phyloP scores from a whole-genome alignment of 306 rosid species.

The Vigna hirtella region DNA sequence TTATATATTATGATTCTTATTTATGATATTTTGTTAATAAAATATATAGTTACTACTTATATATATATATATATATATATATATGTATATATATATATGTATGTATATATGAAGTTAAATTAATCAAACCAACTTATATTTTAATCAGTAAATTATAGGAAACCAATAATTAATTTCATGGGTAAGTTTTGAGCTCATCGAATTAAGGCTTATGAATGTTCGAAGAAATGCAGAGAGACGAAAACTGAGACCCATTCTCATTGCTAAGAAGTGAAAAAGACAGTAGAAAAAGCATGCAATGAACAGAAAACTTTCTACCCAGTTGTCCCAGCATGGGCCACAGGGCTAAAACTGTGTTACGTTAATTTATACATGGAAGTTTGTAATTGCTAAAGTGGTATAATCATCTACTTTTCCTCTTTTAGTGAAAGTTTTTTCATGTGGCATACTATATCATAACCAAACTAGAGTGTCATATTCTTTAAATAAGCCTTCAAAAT shows the following conservation, averaged over 20 bases:
- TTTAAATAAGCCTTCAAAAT: constrained; percentile 20
- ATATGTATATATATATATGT: background rate
- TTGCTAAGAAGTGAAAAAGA: constrained; percentile 3
- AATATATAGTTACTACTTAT: background rate
- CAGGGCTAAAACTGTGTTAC: background rate
- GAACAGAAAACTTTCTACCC: background rate
- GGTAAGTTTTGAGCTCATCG: background rate
- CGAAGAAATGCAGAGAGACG: constrained; percentile 6
- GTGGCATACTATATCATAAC: background rate
- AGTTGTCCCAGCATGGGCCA: constrained; percentile 32
- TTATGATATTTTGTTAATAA: too few relatives aligned
- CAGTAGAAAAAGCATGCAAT: background rate
- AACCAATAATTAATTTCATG: background rate
- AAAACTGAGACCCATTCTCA: background rate
- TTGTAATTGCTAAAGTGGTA: constrained; percentile 9
- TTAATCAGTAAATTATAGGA: background rate
- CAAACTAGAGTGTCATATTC: constrained; percentile 2
- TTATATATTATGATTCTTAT: too few relatives aligned
- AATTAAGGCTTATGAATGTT: too few relatives aligned
- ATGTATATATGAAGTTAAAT: background rate
- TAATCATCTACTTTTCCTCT: background rate
- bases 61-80: background rate
- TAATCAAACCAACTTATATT: background rate
- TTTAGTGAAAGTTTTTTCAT: background rate
- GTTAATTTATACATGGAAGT: constrained; percentile 1